Conservation (phyloP, 164 flowering plant genomes). For the Tetrastigma voinierianum region DNA sequence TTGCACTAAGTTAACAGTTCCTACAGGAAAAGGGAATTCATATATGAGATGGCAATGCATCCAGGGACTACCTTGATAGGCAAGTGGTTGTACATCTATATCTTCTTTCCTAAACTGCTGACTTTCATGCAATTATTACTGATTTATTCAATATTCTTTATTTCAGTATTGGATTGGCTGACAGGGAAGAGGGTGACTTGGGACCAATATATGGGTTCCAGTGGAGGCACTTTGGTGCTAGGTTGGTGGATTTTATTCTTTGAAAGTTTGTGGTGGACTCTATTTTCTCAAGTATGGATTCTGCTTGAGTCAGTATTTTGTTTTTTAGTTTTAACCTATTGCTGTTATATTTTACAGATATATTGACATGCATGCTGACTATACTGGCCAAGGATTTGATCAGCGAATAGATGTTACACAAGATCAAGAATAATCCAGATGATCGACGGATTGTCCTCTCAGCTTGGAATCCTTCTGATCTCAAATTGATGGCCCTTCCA, state of each 20-base stretch:
- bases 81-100: conserved; percentile 8
- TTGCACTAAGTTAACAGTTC: conserved; percentile 35
- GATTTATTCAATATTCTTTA: background rate
- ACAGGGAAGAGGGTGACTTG: conserved; percentile 91
- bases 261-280: background rate
- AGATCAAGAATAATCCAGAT: conserved; percentile 78
- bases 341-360: conserved; percentile 48
- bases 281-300: background rate
- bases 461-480: conserved; percentile 97
- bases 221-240: conserved; percentile 97
- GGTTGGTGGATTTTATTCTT: conserved; percentile 34
- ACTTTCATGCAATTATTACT: background rate
- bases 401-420: conserved; percentile 86
- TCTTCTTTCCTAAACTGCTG: background rate
- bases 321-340: background rate
- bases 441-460: conserved; percentile 86
- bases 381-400: conserved; percentile 93
- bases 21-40: conserved; percentile 84
- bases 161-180: conserved; percentile 65
- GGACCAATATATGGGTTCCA: conserved; percentile 98
- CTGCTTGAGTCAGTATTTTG: background rate
- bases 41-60: conserved; percentile 95
- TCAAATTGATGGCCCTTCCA: conserved; percentile 90
- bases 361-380: conserved; percentile 90
- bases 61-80: conserved; percentile 90